Base-by-base conservation (phyloP, 2,329 filamentous ascomycete genomes). In the Pseudogymnoascus pannorum region DNA sequence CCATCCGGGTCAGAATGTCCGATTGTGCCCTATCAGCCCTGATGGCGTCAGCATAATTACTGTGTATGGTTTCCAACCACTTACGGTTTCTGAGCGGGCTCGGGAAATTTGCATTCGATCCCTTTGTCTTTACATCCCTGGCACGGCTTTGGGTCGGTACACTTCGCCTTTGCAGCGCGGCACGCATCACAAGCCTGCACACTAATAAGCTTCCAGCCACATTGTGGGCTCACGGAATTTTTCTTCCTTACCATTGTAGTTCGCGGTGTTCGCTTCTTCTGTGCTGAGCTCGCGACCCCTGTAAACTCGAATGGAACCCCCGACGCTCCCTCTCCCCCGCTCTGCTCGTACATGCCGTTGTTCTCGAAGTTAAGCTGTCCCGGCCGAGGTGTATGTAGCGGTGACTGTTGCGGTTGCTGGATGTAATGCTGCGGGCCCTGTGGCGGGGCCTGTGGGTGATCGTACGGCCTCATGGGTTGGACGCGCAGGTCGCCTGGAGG, bases 1-100 rank as follows among this genome's bases (percentile, higher is more conserved):
- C 4, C 16, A 58, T 35, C 8, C 35, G 29, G 0, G 87, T 83
- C 61, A 87, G 68, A 31, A 87, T 84, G 62, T 87, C 85, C 6
- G 80, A 76, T 14, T 82, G 78, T 2, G 81, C 78, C 71, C 86
- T 87, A 69, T 87, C 84, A 65, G 22, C 36, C 54, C 54, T 58
- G 5, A 1, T 35, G 54, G 11, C 2, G 54, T 58, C 8, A 58
- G 20, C 8, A 18, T 16, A 2, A 3, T 36, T 9, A 14, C 29
- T 9, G 8, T 14, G 7, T 18, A 22, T 1, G 79, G 61, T 81
- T 83, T 73, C 61, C 57, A 48, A 60, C 59, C 36, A 78, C 88
- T 73, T 80, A 96, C 90, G 95, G 93, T 71, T 95, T 94, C 14
- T 91, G 91, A 20, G 91, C 89, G 5, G 94, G 88, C 70, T 97